Conservation (phyloP, 306 rosid species). For the Comarum palustre region DNA sequence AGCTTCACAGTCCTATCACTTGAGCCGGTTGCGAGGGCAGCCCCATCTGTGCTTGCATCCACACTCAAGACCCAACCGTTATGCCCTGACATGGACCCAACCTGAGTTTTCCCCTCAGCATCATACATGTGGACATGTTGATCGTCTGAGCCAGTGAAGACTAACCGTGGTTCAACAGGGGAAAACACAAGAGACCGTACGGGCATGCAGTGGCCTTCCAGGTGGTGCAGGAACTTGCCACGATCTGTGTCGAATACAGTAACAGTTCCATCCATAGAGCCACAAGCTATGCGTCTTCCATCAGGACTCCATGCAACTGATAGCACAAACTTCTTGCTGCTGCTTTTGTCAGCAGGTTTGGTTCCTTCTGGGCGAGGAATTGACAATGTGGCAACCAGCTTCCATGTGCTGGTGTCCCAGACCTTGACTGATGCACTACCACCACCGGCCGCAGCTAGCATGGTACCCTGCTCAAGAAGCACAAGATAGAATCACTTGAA, state of each 20-base stretch:
- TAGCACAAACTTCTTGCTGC: constrained; percentile 89
- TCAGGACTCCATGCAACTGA: constrained; percentile 94
- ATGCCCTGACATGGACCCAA: constrained; percentile 91
- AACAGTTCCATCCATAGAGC: constrained; percentile 96
- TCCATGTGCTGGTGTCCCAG: constrained; percentile 93
- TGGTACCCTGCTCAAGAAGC: constrained; percentile 55
- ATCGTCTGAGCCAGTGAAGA: constrained; percentile 88
- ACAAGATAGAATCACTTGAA: constrained; percentile 7
- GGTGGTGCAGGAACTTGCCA: constrained; percentile 79
- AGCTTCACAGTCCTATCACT: constrained; percentile 92
- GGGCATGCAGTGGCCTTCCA: constrained; percentile 95
- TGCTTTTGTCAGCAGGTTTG: constrained; percentile 78
- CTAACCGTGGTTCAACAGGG: constrained; percentile 71
- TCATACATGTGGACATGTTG: constrained; percentile 91
- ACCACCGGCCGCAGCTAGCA: constrained; percentile 98
- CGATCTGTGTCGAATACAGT: constrained; percentile 80
- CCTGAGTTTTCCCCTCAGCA: constrained; percentile 73
- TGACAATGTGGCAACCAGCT: constrained; percentile 58
- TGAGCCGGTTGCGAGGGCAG: constrained; percentile 86
- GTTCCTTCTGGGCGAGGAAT: constrained; percentile 89
- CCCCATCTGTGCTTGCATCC: constrained; percentile 89
- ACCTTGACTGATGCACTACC: constrained; percentile 92
- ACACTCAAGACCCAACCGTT: constrained; percentile 84
- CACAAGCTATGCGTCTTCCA: constrained; percentile 83
- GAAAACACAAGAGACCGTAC: constrained; percentile 89